Percentiles rank a stretch among this genome's conserved stretches.
These are phyloP conservation scores for Beverwykella pulmonaria DNA, from an alignment of 495 filamentous ascomycete species.

Conservation along the genomic window DNA sequence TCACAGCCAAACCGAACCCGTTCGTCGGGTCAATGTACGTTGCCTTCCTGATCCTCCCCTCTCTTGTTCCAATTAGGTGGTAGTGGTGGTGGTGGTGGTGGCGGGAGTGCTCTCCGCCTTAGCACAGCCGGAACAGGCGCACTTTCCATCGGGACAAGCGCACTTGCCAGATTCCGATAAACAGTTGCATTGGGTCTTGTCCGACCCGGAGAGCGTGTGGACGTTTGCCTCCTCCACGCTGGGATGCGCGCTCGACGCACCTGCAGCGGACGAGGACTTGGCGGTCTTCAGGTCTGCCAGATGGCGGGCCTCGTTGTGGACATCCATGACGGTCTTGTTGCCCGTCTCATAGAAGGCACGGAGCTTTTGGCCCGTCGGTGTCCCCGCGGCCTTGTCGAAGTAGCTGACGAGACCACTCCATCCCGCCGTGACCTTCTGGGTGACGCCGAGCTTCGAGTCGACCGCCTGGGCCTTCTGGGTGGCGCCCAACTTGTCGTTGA, in stretches of 20 bases:
- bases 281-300: conserved; percentile 83
- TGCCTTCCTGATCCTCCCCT: no score
- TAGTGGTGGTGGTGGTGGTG: background rate
- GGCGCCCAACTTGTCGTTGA: conserved; percentile 73
- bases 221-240: conserved; percentile 35
- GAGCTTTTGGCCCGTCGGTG: conserved; percentile 82
- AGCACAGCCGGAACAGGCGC: conserved; percentile 46
- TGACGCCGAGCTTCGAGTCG: conserved; percentile 78
- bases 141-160: conserved; percentile 47
- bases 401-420: conserved; percentile 73
- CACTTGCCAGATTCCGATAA: conserved; percentile 45
- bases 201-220: conserved; percentile 41
- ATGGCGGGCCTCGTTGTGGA: conserved; percentile 84
- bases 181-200: conserved; percentile 54
- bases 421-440: conserved; percentile 66
- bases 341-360: conserved; percentile 80
- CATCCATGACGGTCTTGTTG: conserved; percentile 85
- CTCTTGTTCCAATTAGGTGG: background rate
- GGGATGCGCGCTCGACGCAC: conserved; percentile 16
- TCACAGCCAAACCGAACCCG: background rate
- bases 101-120: conserved; percentile 30
- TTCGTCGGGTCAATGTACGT: background rate
- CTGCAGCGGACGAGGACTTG: conserved; percentile 49
- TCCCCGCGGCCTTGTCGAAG: conserved; percentile 88
- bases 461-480: conserved; percentile 76